Conservation (phyloP, 345 rosid species). For the sweet orange (Citrus sinensis) region DNA sequence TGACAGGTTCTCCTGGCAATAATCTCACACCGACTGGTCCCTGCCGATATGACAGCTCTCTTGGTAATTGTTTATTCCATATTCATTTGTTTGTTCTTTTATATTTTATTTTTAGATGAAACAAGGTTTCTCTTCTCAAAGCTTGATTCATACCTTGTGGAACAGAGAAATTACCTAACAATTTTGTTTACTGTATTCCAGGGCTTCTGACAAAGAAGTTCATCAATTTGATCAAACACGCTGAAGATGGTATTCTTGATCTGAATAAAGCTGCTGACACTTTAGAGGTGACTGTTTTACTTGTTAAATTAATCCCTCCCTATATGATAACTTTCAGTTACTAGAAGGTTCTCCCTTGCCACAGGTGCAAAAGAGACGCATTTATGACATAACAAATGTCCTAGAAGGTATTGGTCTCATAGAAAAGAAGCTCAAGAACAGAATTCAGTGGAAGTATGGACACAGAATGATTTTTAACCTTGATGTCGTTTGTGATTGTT, state of each 20-base stretch:
- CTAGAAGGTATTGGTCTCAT: conserved; percentile 98
- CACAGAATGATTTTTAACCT: conserved; percentile 11
- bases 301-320: conserved; percentile 2
- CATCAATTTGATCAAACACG: conserved; percentile 89
- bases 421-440: conserved; percentile 95
- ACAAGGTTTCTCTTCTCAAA: background rate
- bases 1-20: conserved; percentile 89
- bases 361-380: conserved; percentile 97
- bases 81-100: background rate
- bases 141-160: background rate
- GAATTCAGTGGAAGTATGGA: conserved; percentile 96
- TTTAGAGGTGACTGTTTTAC: conserved; percentile 56
- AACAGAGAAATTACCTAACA: background rate
- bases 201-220: conserved; percentile 99
- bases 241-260: conserved; percentile 96
- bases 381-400: conserved; percentile 97
- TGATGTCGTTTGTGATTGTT: conserved; percentile 3
- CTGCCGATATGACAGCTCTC: conserved; percentile 97
- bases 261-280: conserved; percentile 95
- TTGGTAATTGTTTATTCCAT: conserved; percentile 49
- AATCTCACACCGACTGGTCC: conserved; percentile 77
- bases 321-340: conserved; percentile 1
- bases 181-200: conserved; percentile 29
- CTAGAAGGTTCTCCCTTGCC: conserved; percentile 19
- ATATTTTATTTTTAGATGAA: background rate